Evolutionary conservation across 2,329 filamentous ascomycete genomes (phyloP).

Genomic region (Paramyrothecium roridum): DNA sequence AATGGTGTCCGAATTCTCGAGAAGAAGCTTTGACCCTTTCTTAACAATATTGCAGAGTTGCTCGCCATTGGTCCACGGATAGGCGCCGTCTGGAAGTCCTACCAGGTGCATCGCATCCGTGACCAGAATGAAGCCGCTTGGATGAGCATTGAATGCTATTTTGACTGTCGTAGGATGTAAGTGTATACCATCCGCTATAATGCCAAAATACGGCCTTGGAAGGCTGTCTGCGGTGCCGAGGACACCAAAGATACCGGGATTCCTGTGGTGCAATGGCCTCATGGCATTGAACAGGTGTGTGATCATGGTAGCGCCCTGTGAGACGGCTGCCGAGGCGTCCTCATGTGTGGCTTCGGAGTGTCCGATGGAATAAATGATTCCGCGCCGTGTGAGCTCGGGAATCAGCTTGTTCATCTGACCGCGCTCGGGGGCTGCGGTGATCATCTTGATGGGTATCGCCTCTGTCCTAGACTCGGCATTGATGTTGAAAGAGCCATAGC

Average conservation of each 20-base stretch:
- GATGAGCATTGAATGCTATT: conserved; percentile 84
- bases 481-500: conserved; percentile 73
- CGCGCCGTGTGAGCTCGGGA: conserved; percentile 58
- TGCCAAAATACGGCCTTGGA: conserved; percentile 74
- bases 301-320: conserved; percentile 80
- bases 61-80: conserved; percentile 79
- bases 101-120: conserved; percentile 90
- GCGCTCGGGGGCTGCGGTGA: conserved; percentile 82
- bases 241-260: conserved; percentile 86
- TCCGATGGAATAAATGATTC: conserved; percentile 76
- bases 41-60: conserved; percentile 61
- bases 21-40: conserved; percentile 66
- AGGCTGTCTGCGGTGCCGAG: conserved; percentile 63
- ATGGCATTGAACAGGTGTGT: conserved; percentile 95
- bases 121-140: conserved; percentile 80
- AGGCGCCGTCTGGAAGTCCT: conserved; percentile 78
- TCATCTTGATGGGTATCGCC: conserved; percentile 62
- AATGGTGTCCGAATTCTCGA: conserved; percentile 77
- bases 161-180: conserved; percentile 84
- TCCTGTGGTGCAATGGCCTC: conserved; percentile 84
- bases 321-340: conserved; percentile 68
- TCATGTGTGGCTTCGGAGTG: conserved; percentile 88
- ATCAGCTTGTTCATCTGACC: conserved; percentile 70
- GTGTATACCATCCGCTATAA: conserved; percentile 89
- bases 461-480: conserved; percentile 27